Conservation (phyloP, 768 basidiomycete genomes). For the Phylloporus arenicola region DNA sequence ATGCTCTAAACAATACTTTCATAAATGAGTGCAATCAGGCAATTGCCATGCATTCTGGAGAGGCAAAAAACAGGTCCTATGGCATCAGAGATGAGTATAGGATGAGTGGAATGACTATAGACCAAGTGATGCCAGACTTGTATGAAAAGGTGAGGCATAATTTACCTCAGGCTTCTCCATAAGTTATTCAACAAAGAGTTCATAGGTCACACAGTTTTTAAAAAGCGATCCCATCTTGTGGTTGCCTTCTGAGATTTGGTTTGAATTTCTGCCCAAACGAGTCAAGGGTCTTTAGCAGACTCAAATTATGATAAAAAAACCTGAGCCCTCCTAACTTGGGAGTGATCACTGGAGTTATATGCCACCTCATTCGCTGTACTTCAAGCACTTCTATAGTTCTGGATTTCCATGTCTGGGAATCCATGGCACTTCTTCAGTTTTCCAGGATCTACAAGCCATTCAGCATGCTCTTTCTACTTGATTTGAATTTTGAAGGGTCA, state of each 20-base stretch:
- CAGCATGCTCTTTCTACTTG: constrained; percentile 6
- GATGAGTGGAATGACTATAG: constrained; percentile 2
- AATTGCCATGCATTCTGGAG: constrained; percentile 1
- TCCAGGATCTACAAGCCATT: background rate
- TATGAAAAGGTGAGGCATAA: background rate
- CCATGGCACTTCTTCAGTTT: constrained; percentile 8
- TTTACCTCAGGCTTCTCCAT: too few relatives aligned
- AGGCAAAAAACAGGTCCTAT: constrained; percentile 5
- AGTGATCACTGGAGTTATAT: constrained; percentile 5
- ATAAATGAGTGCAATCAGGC: background rate
- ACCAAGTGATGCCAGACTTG: background rate
- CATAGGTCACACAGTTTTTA: background rate
- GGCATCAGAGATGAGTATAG: constrained; percentile 7
- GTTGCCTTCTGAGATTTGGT: constrained; percentile 5
- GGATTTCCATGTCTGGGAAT: constrained; percentile 9
- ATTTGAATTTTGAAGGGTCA: background rate
- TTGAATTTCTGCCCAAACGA: constrained; percentile 1
- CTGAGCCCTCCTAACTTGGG: constrained; percentile 4
- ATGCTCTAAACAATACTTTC: constrained; percentile 4
- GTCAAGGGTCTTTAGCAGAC: background rate
- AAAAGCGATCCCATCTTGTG: constrained; percentile 4
- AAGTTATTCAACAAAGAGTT: too few relatives aligned
- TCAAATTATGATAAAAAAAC: background rate
- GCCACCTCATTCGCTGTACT: constrained; percentile 3
- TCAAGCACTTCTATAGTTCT: constrained; percentile 6